Conservation (phyloP, 169 alveolate genomes). For the Plasmodium vivax region DNA sequence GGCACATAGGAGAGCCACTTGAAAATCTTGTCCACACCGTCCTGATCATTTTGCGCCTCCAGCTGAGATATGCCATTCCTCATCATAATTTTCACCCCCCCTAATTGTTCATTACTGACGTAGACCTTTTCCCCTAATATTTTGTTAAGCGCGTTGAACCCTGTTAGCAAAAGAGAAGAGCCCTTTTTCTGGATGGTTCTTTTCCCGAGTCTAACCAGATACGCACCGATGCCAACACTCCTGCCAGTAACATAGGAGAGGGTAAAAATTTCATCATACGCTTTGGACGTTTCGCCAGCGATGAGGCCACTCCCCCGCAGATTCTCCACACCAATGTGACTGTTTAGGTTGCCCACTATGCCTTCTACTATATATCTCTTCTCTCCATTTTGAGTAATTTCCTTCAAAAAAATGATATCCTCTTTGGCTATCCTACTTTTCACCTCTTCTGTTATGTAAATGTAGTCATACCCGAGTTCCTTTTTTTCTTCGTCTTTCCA, state of each 20-base stretch:
- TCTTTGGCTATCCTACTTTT: conserved; percentile 73
- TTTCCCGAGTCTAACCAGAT: conserved; percentile 89
- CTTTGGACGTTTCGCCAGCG: conserved; percentile 92
- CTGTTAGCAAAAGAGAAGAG: conserved; percentile 90
- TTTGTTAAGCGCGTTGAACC: conserved; percentile 89
- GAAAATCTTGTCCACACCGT: conserved; percentile 85
- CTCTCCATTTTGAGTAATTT: conserved; percentile 78
- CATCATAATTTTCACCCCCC: conserved; percentile 91
- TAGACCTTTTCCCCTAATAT: conserved; percentile 88
- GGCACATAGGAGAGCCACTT: conserved; percentile 88
- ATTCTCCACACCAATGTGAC: conserved; percentile 89
- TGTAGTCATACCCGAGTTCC: conserved; percentile 83
- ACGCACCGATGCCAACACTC: conserved; percentile 92
- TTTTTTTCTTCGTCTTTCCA: conserved; percentile 84
- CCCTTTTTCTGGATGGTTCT: conserved; percentile 89
- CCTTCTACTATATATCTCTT: conserved; percentile 70
- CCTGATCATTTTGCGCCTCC: conserved; percentile 87
- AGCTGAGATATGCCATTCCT: conserved; percentile 91
- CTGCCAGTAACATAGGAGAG: conserved; percentile 89
- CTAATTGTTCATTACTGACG: conserved; percentile 90
- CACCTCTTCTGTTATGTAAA: conserved; percentile 83
- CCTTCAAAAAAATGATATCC: conserved; percentile 78
- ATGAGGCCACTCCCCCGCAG: conserved; percentile 88
- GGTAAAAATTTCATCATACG: conserved; percentile 89
- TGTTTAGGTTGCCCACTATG: conserved; percentile 77